These are phyloP conservation scores for Nothophoma quercina DNA, from an alignment of 2,329 filamentous ascomycete species.

Conservation along the genomic window DNA sequence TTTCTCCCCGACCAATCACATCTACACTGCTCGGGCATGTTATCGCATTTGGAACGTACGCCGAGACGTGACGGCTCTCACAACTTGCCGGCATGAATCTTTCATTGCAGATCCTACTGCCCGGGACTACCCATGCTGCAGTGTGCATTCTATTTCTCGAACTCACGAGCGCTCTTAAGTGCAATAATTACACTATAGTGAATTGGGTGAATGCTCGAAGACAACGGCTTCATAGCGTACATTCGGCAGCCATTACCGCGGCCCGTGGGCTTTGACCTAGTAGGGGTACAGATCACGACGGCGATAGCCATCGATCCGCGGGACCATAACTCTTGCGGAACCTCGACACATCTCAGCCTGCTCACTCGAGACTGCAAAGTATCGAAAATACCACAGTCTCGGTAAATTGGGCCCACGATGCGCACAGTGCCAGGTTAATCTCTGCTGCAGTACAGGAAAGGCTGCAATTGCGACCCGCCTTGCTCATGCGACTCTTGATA, in stretches of 20 bases:
- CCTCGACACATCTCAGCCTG: constrained; percentile 8
- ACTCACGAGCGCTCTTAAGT: background rate
- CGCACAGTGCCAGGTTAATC: constrained; percentile 7
- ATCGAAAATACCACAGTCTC: constrained; percentile 18
- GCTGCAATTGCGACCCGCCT: constrained; percentile 12
- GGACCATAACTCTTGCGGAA: constrained; percentile 9
- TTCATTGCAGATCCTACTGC: background rate
- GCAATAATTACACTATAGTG: background rate
- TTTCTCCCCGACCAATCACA: constrained; percentile 11
- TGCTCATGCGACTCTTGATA: constrained; percentile 2
- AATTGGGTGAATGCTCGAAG: background rate
- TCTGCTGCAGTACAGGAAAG: constrained; percentile 3
- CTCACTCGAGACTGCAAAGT: constrained; percentile 10
- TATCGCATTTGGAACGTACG: constrained; percentile 3
- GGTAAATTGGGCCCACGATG: constrained; percentile 8
- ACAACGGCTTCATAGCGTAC: background rate
- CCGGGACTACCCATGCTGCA: background rate
- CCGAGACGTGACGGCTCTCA: constrained; percentile 5
- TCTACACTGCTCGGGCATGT: constrained; percentile 3
- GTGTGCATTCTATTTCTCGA: background rate
- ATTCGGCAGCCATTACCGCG: constrained; percentile 4
- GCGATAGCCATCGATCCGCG: constrained; percentile 5
- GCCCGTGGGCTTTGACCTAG: constrained; percentile 8
- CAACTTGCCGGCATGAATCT: constrained; percentile 3
- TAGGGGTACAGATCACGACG: constrained; percentile 5